These are phyloP conservation scores for Coriaria nepalensis DNA, from an alignment of 306 rosid species.

Conservation along the genomic window DNA sequence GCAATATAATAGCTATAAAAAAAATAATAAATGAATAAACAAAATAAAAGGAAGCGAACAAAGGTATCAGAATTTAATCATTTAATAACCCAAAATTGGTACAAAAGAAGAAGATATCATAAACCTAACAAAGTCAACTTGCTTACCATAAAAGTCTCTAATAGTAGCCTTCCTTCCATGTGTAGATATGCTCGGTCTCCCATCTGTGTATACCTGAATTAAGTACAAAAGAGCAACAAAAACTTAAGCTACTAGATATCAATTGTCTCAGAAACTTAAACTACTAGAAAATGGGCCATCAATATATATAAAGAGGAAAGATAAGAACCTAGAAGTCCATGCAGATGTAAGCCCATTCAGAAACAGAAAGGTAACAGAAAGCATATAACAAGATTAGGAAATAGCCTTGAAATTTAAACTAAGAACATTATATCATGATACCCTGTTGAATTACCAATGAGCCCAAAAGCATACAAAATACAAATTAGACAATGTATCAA, in stretches of 20 bases:
- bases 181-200: constrained; percentile 46
- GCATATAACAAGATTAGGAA: too few relatives aligned
- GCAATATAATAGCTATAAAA: constrained; percentile 72
- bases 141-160: constrained; percentile 75
- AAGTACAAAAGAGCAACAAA: constrained; percentile 8
- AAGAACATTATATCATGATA: too few relatives aligned
- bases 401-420: too few relatives aligned
- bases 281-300: too few relatives aligned
- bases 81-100: neutral
- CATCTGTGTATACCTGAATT: constrained; percentile 63
- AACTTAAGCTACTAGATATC: constrained; percentile 10
- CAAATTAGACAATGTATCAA: too few relatives aligned
- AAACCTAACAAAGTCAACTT: constrained; percentile 5
- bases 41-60: constrained; percentile 8
- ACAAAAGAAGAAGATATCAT: too few relatives aligned
- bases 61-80: neutral
- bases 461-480: too few relatives aligned
- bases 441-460: too few relatives aligned
- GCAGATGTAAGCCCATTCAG: too few relatives aligned
- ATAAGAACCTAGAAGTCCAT: too few relatives aligned
- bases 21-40: constrained; percentile 13
- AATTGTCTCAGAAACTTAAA: constrained; percentile 1
- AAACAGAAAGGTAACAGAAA: too few relatives aligned
- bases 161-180: constrained; percentile 90
- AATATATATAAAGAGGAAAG: too few relatives aligned